These are phyloP conservation scores for Ustilago xerochloae DNA, from an alignment of 1,284 basidiomycete species.

Conservation along the genomic window DNA sequence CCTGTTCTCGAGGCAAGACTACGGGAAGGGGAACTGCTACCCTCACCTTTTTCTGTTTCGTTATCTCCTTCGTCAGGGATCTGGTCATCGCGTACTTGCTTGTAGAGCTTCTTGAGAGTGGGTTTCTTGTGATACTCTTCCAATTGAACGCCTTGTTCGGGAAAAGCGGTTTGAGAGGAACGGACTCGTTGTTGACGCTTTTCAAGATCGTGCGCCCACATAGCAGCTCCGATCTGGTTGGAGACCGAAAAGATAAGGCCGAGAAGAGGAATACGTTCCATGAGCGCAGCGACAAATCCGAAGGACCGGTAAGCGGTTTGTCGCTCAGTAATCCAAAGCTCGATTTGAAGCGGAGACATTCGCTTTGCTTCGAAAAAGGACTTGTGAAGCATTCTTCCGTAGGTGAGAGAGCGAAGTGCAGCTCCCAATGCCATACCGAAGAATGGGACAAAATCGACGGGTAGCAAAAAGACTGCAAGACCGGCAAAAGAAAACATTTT, in stretches of 20 bases:
- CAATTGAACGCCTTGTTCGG: neutral
- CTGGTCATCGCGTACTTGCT: constrained; percentile 18
- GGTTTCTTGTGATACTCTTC: constrained; percentile 32
- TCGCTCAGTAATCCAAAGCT: constrained; percentile 64
- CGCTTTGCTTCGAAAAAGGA: constrained; percentile 62
- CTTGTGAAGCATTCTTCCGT: constrained; percentile 48
- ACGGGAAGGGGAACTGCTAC: neutral
- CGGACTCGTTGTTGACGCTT: constrained; percentile 62
- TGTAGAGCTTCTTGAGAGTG: constrained; percentile 42
- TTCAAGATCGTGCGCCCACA: constrained; percentile 67
- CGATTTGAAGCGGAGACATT: constrained; percentile 62
- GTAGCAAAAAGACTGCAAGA: constrained; percentile 49
- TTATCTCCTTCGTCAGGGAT: neutral
- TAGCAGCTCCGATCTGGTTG: constrained; percentile 67
- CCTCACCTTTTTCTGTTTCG: neutral
- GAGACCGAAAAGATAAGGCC: constrained; percentile 63
- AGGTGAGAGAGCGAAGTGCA: constrained; percentile 49
- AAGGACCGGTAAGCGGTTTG: constrained; percentile 58
- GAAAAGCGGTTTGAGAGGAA: neutral
- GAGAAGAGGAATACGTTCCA: constrained; percentile 62
- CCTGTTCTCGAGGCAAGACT: neutral
- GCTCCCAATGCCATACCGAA: constrained; percentile 55
- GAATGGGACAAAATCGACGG: constrained; percentile 62
- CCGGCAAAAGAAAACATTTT: neutral
- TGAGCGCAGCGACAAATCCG: constrained; percentile 58